Base-by-base conservation (phyloP, 495 filamentous ascomycete genomes). In the Achaetomiella virescens region DNA sequence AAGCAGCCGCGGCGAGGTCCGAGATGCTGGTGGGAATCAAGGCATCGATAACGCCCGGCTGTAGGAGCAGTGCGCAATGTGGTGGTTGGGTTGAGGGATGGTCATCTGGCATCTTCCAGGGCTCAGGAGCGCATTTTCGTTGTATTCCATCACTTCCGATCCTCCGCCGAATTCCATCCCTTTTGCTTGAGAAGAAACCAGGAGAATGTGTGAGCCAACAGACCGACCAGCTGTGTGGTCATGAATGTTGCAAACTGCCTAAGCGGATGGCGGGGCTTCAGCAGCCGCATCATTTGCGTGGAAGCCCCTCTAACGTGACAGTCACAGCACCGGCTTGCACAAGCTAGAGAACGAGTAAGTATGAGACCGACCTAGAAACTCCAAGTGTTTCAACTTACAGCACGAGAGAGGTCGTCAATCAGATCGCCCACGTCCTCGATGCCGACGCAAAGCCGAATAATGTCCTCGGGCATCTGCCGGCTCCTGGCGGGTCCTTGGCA, bases 401-500 rank as follows among this genome's bases (percentile, higher is more conserved):
- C 92, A 53, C 89, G 81, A 53, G 81, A 84, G 60, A 98, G 74
- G 75, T 98, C 93, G 65, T 97, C 93, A 66, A 97, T 90, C 65
- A 98, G 66, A 74, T 98, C 93, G 63, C 90, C 83, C 10, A 78
- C 84, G 72, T 98, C 95, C 66, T 98, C 93, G 68, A 98, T 98
- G 25, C 93, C 93, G 33, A 98, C 90, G 70, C 93, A 98, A 57
- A 98, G 70, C 52, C 93, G 76, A 55, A 98, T 97, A 41, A 98
- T 83, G 72, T 98, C 93, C 72, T 98, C 93, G 17, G 93, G 93
- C 82, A 98, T 85, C 48, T 86, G 83, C 60, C 93, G n/a, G 79
- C 73, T 98, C 92, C 66, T 81, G 74, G 62, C 93, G 78, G 54
- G 91, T 96, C 78, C n/a, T 93, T 92, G 57, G 87, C 88, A 70